These are phyloP conservation scores for Pseudogymnoascus sp. DNA, from an alignment of 2,329 filamentous ascomycete species.

Conservation along the genomic window DNA sequence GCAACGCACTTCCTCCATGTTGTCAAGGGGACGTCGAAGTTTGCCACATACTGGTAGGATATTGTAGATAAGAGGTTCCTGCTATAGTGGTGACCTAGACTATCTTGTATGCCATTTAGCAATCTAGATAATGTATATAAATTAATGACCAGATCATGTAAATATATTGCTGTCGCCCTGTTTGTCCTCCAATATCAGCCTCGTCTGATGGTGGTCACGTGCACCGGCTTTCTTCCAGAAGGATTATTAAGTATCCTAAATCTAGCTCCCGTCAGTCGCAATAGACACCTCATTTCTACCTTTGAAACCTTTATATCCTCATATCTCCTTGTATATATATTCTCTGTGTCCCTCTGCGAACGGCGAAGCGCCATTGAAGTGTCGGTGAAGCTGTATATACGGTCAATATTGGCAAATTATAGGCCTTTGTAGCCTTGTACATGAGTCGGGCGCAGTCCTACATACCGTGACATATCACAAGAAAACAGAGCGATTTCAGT, in stretches of 20 bases:
- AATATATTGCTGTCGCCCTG: neutral
- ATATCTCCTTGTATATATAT: neutral
- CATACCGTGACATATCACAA: neutral
- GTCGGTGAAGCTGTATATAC: neutral
- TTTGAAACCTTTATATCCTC: neutral
- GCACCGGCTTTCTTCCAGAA: neutral
- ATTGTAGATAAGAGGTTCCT: neutral
- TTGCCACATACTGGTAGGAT: conserved; percentile 27
- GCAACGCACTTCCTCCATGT: conserved; percentile 49
- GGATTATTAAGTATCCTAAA: neutral
- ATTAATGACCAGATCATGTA: neutral
- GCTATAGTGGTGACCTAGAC: neutral
- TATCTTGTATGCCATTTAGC: neutral
- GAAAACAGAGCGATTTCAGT: neutral
- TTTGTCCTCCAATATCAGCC: neutral
- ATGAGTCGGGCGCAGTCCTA: neutral
- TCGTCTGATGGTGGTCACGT: neutral
- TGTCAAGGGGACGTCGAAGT: conserved; percentile 36
- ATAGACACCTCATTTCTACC: neutral
- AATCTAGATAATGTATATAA: neutral
- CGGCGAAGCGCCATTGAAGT: neutral
- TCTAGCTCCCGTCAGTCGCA: neutral
- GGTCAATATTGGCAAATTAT: neutral
- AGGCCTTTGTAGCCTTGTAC: neutral
- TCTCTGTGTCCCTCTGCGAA: neutral